phyloP scores from a whole-genome alignment of 345 rosid genomes.

The Euphorbia peplus region DNA sequence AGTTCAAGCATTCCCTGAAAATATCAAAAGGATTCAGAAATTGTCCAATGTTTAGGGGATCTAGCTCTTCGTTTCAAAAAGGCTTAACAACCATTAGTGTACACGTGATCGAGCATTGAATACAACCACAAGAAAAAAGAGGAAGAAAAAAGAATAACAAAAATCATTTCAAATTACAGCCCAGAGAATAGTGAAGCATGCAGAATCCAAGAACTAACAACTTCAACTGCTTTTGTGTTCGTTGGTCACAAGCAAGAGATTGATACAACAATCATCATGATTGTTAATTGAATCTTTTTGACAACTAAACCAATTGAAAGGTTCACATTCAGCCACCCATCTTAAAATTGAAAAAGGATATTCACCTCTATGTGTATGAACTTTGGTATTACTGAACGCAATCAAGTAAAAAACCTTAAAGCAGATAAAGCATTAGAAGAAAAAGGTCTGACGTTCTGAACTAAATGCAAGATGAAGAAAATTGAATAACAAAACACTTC shows the following conservation, averaged over 20 bases:
- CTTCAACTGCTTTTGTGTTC: not conserved
- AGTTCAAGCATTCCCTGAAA: conserved; percentile 73
- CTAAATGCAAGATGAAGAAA: too few relatives aligned
- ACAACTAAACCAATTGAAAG: not conserved
- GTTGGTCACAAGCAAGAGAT: not conserved
- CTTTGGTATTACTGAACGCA: not conserved
- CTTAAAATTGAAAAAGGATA: not conserved
- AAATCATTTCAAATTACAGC: not conserved
- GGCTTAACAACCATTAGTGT: not conserved
- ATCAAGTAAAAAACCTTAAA: not conserved
- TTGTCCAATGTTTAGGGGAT: not conserved
- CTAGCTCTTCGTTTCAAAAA: not conserved
- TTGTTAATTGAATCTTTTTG: not conserved
- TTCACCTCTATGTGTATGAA: not conserved
- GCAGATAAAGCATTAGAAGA: not conserved
- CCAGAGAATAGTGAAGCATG: not conserved
- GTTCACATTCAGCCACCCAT: not conserved
- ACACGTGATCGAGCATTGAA: not conserved
- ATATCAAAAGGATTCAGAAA: conserved; percentile 19
- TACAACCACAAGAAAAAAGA: not conserved
- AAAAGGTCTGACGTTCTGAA: too few relatives aligned
- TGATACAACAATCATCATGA: not conserved
- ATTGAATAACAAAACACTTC: too few relatives aligned
- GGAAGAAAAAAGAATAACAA: not conserved
- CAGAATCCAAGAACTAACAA: not conserved